These are phyloP conservation scores for Alternaria burnsii DNA, from an alignment of 2,329 filamentous ascomycete genomes.

Conservation along the genomic window DNA sequence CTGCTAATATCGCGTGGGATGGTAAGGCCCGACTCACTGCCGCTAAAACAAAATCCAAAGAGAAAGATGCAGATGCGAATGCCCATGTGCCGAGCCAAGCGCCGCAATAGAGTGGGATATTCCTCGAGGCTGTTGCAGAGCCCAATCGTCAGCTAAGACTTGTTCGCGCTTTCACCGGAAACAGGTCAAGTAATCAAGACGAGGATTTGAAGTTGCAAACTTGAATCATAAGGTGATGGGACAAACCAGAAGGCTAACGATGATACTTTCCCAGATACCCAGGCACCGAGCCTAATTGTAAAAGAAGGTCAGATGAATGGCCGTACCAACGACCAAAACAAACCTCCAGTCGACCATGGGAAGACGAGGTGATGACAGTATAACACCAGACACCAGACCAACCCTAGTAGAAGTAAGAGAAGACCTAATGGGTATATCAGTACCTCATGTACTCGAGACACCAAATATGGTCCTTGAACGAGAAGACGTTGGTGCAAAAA, in stretches of 20 bases:
- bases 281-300: neutral
- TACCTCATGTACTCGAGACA: neutral
- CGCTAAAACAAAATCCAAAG: neutral
- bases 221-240: neutral
- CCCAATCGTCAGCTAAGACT: neutral
- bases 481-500: neutral
- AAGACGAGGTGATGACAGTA: conserved; percentile 4
- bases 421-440: neutral
- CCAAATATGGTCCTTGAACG: neutral
- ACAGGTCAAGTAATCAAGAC: neutral
- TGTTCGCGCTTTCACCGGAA: neutral
- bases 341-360: conserved; percentile 12
- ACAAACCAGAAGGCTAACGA: neutral
- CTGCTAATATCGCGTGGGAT: conserved; percentile 2
- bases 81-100: neutral
- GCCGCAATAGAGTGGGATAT: neutral
- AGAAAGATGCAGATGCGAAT: neutral
- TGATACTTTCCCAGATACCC: neutral
- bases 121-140: neutral
- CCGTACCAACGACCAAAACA: neutral
- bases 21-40: neutral
- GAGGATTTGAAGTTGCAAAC: neutral
- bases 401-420: neutral
- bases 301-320: neutral
- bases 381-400: neutral